phyloP scores from a whole-genome alignment of 73 alveolate genomes.

The Paramecium sexaurelia region DNA sequence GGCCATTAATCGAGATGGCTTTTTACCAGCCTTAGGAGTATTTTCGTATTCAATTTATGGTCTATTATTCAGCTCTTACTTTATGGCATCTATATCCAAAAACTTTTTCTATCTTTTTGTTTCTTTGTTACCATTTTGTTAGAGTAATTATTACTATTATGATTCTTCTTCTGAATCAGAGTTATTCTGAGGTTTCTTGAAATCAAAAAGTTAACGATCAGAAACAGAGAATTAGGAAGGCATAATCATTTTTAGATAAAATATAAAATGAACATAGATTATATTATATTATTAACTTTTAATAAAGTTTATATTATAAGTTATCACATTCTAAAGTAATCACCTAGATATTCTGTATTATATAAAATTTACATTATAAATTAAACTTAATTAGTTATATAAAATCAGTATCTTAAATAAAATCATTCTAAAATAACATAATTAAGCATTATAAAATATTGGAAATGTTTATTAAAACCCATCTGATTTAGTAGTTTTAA shows the following conservation, averaged over 20 bases:
- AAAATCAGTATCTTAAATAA: background rate
- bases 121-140: background rate
- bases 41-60: background rate
- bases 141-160: background rate
- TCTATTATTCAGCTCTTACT: background rate
- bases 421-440: background rate
- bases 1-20: background rate
- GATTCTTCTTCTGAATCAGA: constrained; percentile 21
- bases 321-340: no score
- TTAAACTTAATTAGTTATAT: background rate
- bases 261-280: background rate
- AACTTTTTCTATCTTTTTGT: background rate
- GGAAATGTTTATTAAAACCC: no score
- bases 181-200: background rate
- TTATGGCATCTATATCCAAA: constrained; percentile 34
- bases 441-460: no score
- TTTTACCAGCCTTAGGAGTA: background rate
- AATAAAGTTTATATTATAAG: background rate
- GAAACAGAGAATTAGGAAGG: constrained; percentile 14
- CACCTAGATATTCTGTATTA: background rate
- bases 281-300: background rate
- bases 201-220: constrained; percentile 27
- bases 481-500: no score
- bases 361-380: no score
- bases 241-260: constrained; percentile 6